A percentile compares a stretch with the other conserved stretches of the same genome.
phyloP scores from a whole-genome alignment of 371 early-diverging fungal genomes.

The Thermomucor indicae-seudaticae region DNA sequence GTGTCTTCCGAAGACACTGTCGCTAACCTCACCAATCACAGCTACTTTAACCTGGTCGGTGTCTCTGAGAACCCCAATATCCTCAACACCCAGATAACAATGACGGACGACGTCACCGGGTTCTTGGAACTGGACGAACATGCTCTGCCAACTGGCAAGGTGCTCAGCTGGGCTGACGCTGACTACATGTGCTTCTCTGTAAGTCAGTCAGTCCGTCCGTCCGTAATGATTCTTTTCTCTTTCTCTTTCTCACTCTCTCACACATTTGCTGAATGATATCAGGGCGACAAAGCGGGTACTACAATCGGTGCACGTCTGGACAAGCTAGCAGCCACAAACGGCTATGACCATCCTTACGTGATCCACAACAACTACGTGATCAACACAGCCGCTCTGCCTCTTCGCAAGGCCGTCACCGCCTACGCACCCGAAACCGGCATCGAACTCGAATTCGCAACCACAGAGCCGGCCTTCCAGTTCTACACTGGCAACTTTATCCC shows the following conservation, averaged over 20 bases:
- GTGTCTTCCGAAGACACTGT: constrained; percentile 31
- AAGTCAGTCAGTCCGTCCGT: no score
- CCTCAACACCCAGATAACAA: constrained; percentile 47
- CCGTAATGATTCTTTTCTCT: neutral
- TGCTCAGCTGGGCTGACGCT: constrained; percentile 33
- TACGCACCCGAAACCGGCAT: constrained; percentile 61
- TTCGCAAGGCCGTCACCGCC: constrained; percentile 39
- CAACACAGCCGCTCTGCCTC: constrained; percentile 31
- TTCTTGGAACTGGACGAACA: constrained; percentile 49
- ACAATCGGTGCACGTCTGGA: constrained; percentile 41
- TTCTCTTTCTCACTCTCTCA: neutral
- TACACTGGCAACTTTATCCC: constrained; percentile 68
- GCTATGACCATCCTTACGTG: constrained; percentile 68
- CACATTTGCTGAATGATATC: neutral
- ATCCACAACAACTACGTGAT: constrained; percentile 36
- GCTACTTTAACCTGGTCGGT: constrained; percentile 52
- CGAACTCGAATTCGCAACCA: constrained; percentile 51
- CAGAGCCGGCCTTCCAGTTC: constrained; percentile 73
- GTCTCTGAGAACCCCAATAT: constrained; percentile 34
- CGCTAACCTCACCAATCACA: constrained; percentile 36
- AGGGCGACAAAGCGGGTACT: constrained; percentile 33
- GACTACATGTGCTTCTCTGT: constrained; percentile 55
- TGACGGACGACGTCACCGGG: constrained; percentile 43
- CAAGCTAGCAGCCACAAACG: constrained; percentile 30
- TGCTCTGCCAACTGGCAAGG: constrained; percentile 64